Conservation (phyloP, 148 eudicot genomes). For the Tetragonia tetragonoides region DNA sequence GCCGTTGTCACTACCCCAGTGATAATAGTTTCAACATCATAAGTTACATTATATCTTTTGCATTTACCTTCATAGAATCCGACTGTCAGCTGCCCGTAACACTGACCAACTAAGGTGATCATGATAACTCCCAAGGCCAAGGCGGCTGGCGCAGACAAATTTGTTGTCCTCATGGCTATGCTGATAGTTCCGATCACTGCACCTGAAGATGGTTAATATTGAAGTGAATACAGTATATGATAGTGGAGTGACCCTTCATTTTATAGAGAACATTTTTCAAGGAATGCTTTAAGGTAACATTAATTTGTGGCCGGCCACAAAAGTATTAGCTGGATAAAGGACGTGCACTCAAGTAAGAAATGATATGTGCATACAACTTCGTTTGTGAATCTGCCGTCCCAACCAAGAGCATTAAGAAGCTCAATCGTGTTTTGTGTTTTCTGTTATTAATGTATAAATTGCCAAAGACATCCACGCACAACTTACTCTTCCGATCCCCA, state of each 20-base stretch:
- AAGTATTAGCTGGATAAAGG: too few relatives aligned
- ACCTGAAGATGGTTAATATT: background rate
- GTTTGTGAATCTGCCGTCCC: too few relatives aligned
- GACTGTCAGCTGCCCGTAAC: constrained; percentile 16
- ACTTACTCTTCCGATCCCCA: too few relatives aligned
- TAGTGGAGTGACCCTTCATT: background rate
- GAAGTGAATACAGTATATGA: background rate
- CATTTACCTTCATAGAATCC: constrained; percentile 40
- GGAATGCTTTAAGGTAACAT: too few relatives aligned
- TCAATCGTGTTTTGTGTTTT: too few relatives aligned
- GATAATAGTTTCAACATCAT: constrained; percentile 39
- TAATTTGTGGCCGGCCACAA: too few relatives aligned
- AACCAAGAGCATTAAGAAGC: too few relatives aligned
- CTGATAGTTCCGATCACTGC: background rate
- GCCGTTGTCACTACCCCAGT: background rate
- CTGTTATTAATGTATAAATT: too few relatives aligned
- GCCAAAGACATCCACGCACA: too few relatives aligned
- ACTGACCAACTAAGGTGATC: constrained; percentile 24
- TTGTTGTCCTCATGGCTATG: constrained; percentile 8
- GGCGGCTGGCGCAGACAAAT: background rate
- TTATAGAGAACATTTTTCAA: background rate
- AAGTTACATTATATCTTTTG: too few relatives aligned
- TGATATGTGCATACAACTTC: too few relatives aligned
- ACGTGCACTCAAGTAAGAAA: too few relatives aligned
- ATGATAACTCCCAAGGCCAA: constrained; percentile 31